Conservation (phyloP, 2,329 filamentous ascomycete species). For the Thelonectria blattea region DNA sequence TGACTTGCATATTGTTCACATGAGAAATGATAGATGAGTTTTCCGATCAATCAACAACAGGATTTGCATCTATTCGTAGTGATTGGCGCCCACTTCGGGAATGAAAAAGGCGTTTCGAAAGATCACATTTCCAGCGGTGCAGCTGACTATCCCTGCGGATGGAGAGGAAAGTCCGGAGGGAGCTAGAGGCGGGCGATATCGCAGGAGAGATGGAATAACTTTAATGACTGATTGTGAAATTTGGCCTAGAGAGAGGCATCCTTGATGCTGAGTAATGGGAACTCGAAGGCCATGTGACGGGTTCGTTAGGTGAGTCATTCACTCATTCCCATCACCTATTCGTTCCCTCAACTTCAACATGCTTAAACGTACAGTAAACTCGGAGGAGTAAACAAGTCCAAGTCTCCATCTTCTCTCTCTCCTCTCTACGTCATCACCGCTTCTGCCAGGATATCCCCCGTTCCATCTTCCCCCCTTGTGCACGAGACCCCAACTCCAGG, state of each 20-base stretch:
- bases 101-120: neutral
- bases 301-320: too few relatives aligned
- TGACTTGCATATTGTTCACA: too few relatives aligned
- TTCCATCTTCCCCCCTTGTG: neutral
- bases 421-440: conserved; percentile 22
- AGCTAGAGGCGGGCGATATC: conserved; percentile 5
- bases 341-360: too few relatives aligned
- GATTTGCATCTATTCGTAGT: neutral
- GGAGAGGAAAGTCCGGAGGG: neutral
- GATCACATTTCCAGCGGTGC: neutral
- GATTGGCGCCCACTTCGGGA: conserved; percentile 5
- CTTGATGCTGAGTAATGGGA: too few relatives aligned
- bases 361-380: too few relatives aligned
- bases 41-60: neutral
- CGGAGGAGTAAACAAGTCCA: neutral
- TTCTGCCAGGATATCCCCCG: conserved; percentile 23
- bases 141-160: neutral
- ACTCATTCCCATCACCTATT: too few relatives aligned
- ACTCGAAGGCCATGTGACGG: too few relatives aligned
- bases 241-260: neutral
- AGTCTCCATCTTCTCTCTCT: neutral
- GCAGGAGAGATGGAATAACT: neutral
- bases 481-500: conserved; percentile 21
- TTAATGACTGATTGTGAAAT: neutral
- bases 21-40: neutral